A percentile compares a stretch with the other conserved stretches of the same genome.
Evolutionary conservation across 129 eudicot species (phyloP).

Genomic region (Ambrosia artemisiifolia): DNA sequence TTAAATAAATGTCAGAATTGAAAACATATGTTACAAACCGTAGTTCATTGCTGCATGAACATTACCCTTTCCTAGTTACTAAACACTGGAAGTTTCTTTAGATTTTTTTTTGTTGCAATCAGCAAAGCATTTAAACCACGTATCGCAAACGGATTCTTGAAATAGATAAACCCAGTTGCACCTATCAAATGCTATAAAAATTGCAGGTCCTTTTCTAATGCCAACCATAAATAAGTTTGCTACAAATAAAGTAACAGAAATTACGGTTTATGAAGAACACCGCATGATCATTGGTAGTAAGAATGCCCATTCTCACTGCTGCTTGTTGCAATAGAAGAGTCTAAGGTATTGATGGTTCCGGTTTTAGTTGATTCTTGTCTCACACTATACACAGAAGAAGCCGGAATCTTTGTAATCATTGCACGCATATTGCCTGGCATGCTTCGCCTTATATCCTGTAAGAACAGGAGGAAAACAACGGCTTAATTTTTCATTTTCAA

Average conservation of each 20-base stretch:
- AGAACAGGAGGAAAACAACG: not conserved
- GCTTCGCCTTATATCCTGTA: constrained; percentile 82
- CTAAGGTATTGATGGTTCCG: constrained; percentile 36
- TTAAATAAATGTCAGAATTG: not conserved
- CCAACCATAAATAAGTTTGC: not conserved
- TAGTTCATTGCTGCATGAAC: constrained; percentile 21
- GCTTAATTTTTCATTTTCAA: not conserved
- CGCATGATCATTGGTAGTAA: constrained; percentile 19
- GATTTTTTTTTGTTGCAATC: not conserved
- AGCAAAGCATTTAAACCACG: constrained; percentile 17
- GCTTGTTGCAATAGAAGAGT: constrained; percentile 63
- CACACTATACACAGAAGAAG: constrained; percentile 56
- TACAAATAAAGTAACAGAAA: constrained; percentile 13
- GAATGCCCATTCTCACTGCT: constrained; percentile 33
- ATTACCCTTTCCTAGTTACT: constrained; percentile 15
- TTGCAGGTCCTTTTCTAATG: not conserved
- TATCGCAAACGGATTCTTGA: constrained; percentile 33
- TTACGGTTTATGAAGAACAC: constrained; percentile 10
- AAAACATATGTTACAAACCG: constrained; percentile 11
- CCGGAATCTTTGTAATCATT: constrained; percentile 52
- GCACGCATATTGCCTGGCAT: constrained; percentile 59
- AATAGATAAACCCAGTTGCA: constrained; percentile 37
- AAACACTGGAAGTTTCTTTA: constrained; percentile 6
- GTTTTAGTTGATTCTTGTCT: constrained; percentile 49
- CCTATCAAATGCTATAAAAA: not conserved